Percentiles rank a stretch among this genome's conserved stretches.
These are phyloP conservation scores for Pachysandra terminalis DNA, from an alignment of 164 flowering plant genomes.

Conservation along the genomic window DNA sequence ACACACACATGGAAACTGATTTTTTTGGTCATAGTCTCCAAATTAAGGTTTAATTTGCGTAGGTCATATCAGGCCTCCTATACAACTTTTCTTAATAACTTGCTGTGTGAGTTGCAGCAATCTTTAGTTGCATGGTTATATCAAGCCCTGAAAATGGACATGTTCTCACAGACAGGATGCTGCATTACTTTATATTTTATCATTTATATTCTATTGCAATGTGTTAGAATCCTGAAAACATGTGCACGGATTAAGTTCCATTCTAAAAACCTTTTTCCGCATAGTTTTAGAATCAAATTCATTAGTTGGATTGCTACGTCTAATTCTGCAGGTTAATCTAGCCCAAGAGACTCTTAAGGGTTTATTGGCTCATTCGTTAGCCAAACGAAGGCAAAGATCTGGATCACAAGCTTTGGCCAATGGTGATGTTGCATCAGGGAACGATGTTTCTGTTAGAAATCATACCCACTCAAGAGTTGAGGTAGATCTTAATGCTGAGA, in stretches of 20 bases:
- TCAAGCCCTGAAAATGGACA: too few relatives aligned
- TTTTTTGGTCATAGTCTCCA: too few relatives aligned
- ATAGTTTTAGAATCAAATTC: not conserved
- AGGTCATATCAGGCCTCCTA: too few relatives aligned
- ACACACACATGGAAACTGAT: too few relatives aligned
- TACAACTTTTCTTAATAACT: too few relatives aligned
- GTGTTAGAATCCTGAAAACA: not conserved
- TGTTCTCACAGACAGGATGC: not conserved
- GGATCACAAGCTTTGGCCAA: constrained; percentile 65
- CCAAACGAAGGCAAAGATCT: constrained; percentile 62
- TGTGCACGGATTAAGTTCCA: too few relatives aligned
- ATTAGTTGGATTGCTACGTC: not conserved
- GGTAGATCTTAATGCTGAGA: constrained; percentile 68
- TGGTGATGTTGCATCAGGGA: constrained; percentile 68
- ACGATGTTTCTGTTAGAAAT: constrained; percentile 48
- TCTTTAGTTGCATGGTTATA: not conserved
- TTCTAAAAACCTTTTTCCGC: not conserved
- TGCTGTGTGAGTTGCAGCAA: not conserved
- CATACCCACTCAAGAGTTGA: constrained; percentile 66
- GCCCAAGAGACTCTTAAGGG: constrained; percentile 97
- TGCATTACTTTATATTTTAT: not conserved
- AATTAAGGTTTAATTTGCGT: too few relatives aligned
- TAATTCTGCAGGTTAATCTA: constrained; percentile 68
- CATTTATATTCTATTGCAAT: not conserved
- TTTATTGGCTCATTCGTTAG: constrained; percentile 72